A percentile compares a stretch with the other conserved stretches of the same genome.
Conservation (phyloP, 768 basidiomycete species). For the Crepidotus variabilis region DNA sequence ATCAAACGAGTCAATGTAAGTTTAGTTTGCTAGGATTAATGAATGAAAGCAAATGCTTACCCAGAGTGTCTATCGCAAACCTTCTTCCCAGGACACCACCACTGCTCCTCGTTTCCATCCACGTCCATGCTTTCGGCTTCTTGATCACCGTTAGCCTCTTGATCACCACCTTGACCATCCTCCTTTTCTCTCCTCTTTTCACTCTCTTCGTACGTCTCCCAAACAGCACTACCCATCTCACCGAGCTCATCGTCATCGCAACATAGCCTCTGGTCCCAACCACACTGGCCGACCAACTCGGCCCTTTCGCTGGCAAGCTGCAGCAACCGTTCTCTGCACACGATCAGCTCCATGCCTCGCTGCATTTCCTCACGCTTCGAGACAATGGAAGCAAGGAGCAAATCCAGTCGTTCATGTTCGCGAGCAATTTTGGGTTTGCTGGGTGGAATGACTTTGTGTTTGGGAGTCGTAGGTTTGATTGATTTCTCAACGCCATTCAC, state of each 20-base stretch:
- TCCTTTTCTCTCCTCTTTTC: constrained; percentile 32
- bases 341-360: constrained; percentile 62
- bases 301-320: constrained; percentile 67
- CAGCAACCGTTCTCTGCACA: constrained; percentile 68
- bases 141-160: not conserved
- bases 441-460: constrained; percentile 20
- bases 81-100: constrained; percentile 79
- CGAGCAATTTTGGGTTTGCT: constrained; percentile 47
- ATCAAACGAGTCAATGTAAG: constrained; percentile 9
- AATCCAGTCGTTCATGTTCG: constrained; percentile 53
- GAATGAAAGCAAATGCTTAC: constrained; percentile 31
- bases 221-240: constrained; percentile 60
- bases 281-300: constrained; percentile 66
- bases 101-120: constrained; percentile 47
- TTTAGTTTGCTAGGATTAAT: not conserved
- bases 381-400: constrained; percentile 53
- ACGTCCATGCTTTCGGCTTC: constrained; percentile 37
- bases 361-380: constrained; percentile 61
- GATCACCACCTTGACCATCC: constrained; percentile 11
- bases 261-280: constrained; percentile 85
- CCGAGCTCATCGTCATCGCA: constrained; percentile 79
- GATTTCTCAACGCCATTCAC: constrained; percentile 20
- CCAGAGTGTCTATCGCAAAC: constrained; percentile 79
- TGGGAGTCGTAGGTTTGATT: constrained; percentile 14
- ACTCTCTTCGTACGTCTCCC: constrained; percentile 65